phyloP scores from a whole-genome alignment of 2,329 filamentous ascomycete species.

The Alternaria longipes region DNA sequence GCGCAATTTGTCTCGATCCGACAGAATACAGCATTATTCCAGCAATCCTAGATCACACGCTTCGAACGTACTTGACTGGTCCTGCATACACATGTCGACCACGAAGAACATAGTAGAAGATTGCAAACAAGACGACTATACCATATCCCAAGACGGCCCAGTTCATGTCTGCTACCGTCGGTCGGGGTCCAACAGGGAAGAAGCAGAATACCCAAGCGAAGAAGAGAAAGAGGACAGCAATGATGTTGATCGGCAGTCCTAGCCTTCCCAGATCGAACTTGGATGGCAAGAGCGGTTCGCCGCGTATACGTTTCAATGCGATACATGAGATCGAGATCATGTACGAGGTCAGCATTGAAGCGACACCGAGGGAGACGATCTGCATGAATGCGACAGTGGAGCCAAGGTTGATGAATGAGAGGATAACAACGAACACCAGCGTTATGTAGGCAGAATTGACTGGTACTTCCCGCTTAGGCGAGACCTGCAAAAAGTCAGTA shows the following conservation, averaged over 20 bases:
- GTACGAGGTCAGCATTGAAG: constrained; percentile 33
- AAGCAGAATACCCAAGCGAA: constrained; percentile 56
- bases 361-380: constrained; percentile 24
- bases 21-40: not conserved
- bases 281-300: constrained; percentile 54
- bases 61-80: constrained; percentile 29
- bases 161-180: constrained; percentile 57
- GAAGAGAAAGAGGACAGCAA: constrained; percentile 51
- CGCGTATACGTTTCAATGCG: constrained; percentile 54
- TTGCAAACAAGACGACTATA: constrained; percentile 53
- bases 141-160: constrained; percentile 57
- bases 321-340: constrained; percentile 58
- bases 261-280: constrained; percentile 58
- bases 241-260: constrained; percentile 55
- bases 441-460: constrained; percentile 34
- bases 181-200: constrained; percentile 53
- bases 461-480: constrained; percentile 31
- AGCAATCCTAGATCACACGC: constrained; percentile 11
- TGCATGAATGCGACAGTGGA: constrained; percentile 35
- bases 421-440: constrained; percentile 27
- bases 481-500: constrained; percentile 19
- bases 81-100: constrained; percentile 53
- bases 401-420: constrained; percentile 43
- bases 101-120: constrained; percentile 52
- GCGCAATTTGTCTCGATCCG: not conserved